Evolutionary conservation across 352 stramenopile genomes (phyloP), one percentile per base, ranked within the genome.

Genomic region (Phytopythium vexans): DNA sequence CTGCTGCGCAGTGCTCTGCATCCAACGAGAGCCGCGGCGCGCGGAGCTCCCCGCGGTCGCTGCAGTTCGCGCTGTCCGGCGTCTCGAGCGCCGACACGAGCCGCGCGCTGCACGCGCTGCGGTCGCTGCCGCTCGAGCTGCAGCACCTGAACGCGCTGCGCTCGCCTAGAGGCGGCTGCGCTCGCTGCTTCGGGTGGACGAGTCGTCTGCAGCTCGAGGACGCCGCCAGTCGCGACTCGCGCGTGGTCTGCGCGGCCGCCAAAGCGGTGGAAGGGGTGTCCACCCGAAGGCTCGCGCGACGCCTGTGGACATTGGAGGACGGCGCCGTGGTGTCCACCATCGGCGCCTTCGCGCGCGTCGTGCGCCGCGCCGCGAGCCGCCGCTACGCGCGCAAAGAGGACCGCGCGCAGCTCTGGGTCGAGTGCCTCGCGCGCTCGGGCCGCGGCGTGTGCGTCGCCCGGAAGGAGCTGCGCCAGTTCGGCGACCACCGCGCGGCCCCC

Each of bases 381-480:
- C 38, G 56, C 8, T 52, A 56, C 14, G 58, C 51, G 31, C 62
- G 66, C 2, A 49, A 62, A 11, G 50, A 54, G 14, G 44, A 41
- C 14, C 43, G 50, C 31, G 21, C 21, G 21, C 68, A 74, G 52
- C 43, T 81, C 37, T 81, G 71, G 71, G 37, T 81, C 10, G 71
- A 81, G 60, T 74, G 71, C 32, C 69, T 66, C n/a, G 51, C 76
- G 5, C 66, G 77, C 46, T 53, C 67, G 34, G 65, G 68, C 7
- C 44, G 64, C 42, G 66, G 76, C 41, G 42, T 81, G 14, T 81
- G 68, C 44, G 67, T 81, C 49, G 71, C 60, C 5, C 60, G 66
- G 36, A 77, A 76, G 42, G 68, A 81, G 45, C 58, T 81, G 11
- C 58, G 59, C 12, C 66, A 68, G n/a, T 78, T 77, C 39, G 58